Conservation (phyloP, 2,329 filamentous ascomycete species). For the Calycina herbarum region DNA sequence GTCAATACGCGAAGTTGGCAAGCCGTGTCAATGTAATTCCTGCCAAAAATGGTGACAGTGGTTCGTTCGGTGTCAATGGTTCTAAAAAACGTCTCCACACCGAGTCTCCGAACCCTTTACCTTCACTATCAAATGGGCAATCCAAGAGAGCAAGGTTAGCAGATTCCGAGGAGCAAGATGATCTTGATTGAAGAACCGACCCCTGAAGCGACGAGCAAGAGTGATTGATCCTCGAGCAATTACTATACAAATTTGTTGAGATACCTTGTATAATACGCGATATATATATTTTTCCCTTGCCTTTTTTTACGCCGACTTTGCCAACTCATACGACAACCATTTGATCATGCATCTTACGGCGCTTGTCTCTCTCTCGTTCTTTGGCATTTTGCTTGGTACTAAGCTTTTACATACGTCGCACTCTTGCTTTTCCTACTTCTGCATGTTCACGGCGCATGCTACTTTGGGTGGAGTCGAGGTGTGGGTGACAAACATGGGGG, state of each 20-base stretch:
- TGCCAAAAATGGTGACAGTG: neutral
- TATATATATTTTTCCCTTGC: neutral
- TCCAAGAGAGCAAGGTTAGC: neutral
- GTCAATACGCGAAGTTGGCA: neutral
- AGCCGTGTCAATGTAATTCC: neutral
- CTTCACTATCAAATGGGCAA: neutral
- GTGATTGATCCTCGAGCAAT: neutral
- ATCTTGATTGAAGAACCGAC: neutral
- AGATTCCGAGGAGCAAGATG: neutral
- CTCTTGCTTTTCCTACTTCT: neutral
- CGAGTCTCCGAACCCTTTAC: neutral
- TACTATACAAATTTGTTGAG: slow-evolving; percentile 5
- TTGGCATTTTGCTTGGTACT: neutral
- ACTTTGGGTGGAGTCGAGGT: neutral
- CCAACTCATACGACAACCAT: neutral
- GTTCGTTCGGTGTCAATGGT: neutral
- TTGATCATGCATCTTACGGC: neutral
- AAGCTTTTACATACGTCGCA: neutral
- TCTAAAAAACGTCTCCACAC: neutral
- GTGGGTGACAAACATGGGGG: neutral
- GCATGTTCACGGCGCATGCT: neutral
- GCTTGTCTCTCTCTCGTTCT: neutral
- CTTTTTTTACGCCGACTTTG: neutral
- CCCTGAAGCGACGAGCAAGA: neutral
- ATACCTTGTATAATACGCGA: slow-evolving; percentile 1